Evolutionary conservation across 176 grass and related monocot species (phyloP), one percentile per base, ranked within the genome.

Genomic region (Triticum turgidum): DNA sequence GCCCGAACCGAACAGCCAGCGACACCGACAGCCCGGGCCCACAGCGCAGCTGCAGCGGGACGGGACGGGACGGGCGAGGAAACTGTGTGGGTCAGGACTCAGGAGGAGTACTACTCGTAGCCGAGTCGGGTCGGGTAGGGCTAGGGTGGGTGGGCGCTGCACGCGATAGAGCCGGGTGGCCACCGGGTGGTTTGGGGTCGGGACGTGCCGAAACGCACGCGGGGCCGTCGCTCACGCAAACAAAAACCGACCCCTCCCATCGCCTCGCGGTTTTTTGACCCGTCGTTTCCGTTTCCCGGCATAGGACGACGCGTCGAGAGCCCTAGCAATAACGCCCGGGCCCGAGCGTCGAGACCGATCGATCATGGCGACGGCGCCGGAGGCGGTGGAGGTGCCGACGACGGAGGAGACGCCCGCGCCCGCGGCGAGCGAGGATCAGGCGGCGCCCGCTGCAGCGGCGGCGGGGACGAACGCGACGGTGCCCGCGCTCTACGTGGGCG

Each of bases 401-500:
- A 30, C 30, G 14, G 81, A 73, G 34, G 69, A 61, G 14, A 39
- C 11, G 5, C 11, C 58, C 38, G 47, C 29, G 37, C 37, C 37
- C 6, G 33, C n/a, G 6, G 76, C 32, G 32, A 61, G 13, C 62
- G 80, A 82, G 7, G 61, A 76, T 76, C 73, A 70, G 65, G 73
- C 61, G 25, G 65, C 54, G 9, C n/a, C 70, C 5, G 39, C 71
- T 6, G 37, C 62, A 0, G 74, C 61, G 0, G 75, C 79, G 21
- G 79, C 25, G 1, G 30, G 54, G 20, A 13, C 37, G 0, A 42
- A 71, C 7, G 61, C 83, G 8, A 84, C 69, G 6, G 88, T 88
- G 18, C 86, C 86, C 29, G 91, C 91, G 38, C 87, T 95, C 34
- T 93, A 95, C 78, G 89, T 95, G 7, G 91, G 94, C 37, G 94